Percentiles rank a stretch among this genome's conserved stretches.
Conservation (phyloP, 164 flowering plant species). For the Nymphaea colorata region DNA sequence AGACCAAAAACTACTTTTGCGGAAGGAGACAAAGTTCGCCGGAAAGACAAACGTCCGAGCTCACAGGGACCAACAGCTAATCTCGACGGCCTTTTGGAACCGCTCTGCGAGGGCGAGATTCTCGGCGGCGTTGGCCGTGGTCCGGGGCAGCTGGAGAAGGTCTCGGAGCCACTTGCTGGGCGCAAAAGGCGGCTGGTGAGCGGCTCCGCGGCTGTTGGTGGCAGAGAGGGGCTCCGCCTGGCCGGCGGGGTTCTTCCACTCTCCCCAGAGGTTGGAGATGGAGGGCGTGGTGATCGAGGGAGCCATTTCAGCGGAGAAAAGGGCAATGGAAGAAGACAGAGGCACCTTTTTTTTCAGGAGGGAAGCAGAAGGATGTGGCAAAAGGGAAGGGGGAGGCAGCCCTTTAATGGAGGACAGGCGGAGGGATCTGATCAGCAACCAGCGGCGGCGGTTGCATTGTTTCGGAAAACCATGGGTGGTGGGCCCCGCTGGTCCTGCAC, state of each 20-base stretch:
- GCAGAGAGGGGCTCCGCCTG: neutral
- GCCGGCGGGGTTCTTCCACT: neutral
- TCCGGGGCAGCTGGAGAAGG: neutral
- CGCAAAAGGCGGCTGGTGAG: neutral
- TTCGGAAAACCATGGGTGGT: too few species aligned
- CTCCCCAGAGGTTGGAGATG: neutral
- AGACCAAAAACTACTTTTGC: neutral
- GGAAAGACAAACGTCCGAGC: neutral
- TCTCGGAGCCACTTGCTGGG: neutral
- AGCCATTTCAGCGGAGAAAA: neutral
- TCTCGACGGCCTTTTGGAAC: slow-evolving; percentile 15
- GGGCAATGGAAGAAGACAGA: too few species aligned
- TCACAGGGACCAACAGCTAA: slow-evolving; percentile 21
- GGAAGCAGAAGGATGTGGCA: too few species aligned
- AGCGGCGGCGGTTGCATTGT: too few species aligned
- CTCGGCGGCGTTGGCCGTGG: neutral
- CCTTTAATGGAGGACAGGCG: too few species aligned
- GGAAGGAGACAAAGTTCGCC: neutral
- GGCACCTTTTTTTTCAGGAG: too few species aligned
- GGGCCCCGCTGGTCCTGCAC: too few species aligned
- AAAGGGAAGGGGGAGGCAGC: too few species aligned
- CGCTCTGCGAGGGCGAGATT: slow-evolving; percentile 2
- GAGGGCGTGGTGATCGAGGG: neutral
- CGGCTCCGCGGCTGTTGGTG: neutral
- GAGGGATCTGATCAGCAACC: too few species aligned